Evolutionary conservation across 2,329 filamentous ascomycete species (phyloP).

Genomic region (Aspergillus oerlinghausenensis): DNA sequence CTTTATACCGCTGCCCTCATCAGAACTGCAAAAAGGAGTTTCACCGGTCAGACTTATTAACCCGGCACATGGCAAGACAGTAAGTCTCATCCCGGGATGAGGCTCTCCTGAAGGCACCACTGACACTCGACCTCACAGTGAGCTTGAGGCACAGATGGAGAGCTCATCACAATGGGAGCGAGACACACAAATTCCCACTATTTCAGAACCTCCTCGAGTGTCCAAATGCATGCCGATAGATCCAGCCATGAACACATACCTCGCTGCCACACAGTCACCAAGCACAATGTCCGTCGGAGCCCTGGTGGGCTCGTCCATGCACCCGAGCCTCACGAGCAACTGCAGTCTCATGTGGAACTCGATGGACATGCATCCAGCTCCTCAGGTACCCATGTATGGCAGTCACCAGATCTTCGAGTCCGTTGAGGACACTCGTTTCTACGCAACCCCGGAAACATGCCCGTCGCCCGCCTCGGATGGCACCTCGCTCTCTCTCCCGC

Average conservation of each 20-base stretch:
- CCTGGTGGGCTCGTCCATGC: conserved; percentile 31
- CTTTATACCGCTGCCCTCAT: conserved; percentile 40
- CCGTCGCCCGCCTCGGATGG: conserved; percentile 40
- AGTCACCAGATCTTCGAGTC: conserved; percentile 33
- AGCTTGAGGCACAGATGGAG: conserved; percentile 33
- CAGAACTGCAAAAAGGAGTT: conserved; percentile 46
- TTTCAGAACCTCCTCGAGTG: conserved; percentile 17
- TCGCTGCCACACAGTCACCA: conserved; percentile 24
- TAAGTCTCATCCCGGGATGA: conserved; percentile 25
- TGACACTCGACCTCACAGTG: conserved; percentile 21
- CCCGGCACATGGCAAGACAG: conserved; percentile 49
- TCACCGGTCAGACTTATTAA: conserved; percentile 44
- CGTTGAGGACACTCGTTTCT: conserved; percentile 38
- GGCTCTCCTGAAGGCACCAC: background rate
- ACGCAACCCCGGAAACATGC: conserved; percentile 42
- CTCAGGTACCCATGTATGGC: conserved; percentile 24
- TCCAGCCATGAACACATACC: conserved; percentile 18
- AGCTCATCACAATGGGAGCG: conserved; percentile 23
- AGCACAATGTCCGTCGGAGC: conserved; percentile 35
- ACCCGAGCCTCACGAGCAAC: conserved; percentile 29
- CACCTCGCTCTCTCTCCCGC: conserved; percentile 28
- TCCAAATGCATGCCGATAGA: conserved; percentile 22
- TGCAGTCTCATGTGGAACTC: conserved; percentile 33
- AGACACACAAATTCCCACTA: conserved; percentile 19
- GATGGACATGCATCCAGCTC: conserved; percentile 31